phyloP scores from a whole-genome alignment of 306 rosid species.

The Geum urbanum region DNA sequence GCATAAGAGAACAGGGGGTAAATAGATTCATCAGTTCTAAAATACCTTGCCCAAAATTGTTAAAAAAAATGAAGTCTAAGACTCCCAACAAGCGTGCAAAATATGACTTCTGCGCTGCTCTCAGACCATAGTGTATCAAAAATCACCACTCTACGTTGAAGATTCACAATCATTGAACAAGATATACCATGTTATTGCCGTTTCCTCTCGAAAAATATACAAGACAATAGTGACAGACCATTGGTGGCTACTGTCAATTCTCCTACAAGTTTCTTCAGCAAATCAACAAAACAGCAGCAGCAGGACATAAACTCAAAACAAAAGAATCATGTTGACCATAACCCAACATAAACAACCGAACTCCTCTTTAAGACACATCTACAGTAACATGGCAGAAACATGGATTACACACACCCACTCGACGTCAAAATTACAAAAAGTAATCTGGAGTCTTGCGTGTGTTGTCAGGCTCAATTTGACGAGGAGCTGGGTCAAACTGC shows the following conservation, averaged over 20 bases:
- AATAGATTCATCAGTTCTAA: background rate
- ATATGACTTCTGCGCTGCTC: background rate
- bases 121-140: slow-evolving; percentile 20
- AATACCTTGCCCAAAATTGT: background rate
- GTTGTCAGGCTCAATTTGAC: slow-evolving; percentile 95
- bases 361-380: slow-evolving; percentile 66
- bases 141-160: slow-evolving; percentile 43
- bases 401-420: slow-evolving; percentile 52
- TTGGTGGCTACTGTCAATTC: slow-evolving; percentile 49
- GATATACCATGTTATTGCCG: slow-evolving; percentile 65
- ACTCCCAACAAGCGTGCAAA: background rate
- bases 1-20: background rate
- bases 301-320: slow-evolving; percentile 51
- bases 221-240: slow-evolving; percentile 45
- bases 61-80: background rate
- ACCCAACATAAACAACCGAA: slow-evolving; percentile 50
- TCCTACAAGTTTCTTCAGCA: slow-evolving; percentile 56
- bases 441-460: slow-evolving; percentile 98
- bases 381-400: slow-evolving; percentile 55
- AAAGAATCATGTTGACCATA: slow-evolving; percentile 76
- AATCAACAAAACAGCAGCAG: slow-evolving; percentile 55
- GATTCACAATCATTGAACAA: slow-evolving; percentile 46
- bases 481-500: slow-evolving; percentile 98
- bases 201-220: slow-evolving; percentile 73
- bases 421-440: slow-evolving; percentile 74